These are phyloP conservation scores for Ophiostoma perfectum DNA, from an alignment of 2,329 filamentous ascomycete genomes.

Conservation along the genomic window DNA sequence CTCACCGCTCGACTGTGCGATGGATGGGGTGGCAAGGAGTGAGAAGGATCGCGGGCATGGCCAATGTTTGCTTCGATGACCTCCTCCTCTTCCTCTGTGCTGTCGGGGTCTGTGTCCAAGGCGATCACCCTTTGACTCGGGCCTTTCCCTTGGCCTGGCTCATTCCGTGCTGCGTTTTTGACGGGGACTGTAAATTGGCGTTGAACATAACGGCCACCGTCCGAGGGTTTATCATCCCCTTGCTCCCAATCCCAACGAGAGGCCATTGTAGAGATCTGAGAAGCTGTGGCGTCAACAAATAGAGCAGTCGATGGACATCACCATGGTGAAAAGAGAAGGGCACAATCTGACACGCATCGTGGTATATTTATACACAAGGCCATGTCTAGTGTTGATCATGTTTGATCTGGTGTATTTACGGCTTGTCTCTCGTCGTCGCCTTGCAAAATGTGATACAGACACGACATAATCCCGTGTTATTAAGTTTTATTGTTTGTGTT, in stretches of 20 bases:
- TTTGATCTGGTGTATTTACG: neutral
- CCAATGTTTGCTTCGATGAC: neutral
- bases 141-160: neutral
- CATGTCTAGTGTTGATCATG: neutral
- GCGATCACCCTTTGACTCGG: neutral
- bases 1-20: neutral
- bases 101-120: neutral
- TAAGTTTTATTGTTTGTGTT: neutral
- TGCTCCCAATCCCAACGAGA: neutral
- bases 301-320: no score
- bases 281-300: no score
- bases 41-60: neutral
- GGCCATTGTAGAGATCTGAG: neutral
- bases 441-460: conserved; percentile 1
- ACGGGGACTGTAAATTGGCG: neutral
- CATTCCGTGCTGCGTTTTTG: neutral
- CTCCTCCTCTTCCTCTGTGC: conserved; percentile 2
- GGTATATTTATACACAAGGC: neutral
- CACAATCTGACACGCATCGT: neutral
- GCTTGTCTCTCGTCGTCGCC: neutral
- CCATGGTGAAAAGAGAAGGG: no score
- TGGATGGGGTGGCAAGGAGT: neutral
- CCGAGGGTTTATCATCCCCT: neutral
- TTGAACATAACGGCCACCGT: neutral
- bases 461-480: neutral